Evolutionary conservation across 768 basidiomycete species (phyloP).

Genomic region (Trametes cingulata): DNA sequence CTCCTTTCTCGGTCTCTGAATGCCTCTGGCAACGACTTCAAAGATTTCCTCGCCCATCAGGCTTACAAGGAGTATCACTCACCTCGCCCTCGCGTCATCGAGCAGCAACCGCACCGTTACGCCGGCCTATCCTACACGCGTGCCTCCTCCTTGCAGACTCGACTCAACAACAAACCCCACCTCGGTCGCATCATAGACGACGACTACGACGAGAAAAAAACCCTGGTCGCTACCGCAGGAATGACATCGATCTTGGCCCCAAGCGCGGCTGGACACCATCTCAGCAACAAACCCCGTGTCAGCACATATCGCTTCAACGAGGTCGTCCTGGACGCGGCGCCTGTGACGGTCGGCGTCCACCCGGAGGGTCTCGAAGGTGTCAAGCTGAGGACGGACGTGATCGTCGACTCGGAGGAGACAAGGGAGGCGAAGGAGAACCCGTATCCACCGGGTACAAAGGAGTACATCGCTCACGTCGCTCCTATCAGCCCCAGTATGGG

Average conservation of each 20-base stretch:
- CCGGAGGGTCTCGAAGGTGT: constrained; percentile 43
- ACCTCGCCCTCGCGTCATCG: constrained; percentile 43
- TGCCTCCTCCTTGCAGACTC: constrained; percentile 53
- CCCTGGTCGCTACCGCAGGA: constrained; percentile 46
- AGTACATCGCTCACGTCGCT: constrained; percentile 40
- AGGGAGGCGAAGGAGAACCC: constrained; percentile 40
- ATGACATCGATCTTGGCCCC: constrained; percentile 34
- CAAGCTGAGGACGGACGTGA: constrained; percentile 35
- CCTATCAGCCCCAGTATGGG: background rate
- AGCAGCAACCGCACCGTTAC: constrained; percentile 62
- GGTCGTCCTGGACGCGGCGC: constrained; percentile 36
- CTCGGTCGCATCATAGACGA: constrained; percentile 54
- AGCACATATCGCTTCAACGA: constrained; percentile 34
- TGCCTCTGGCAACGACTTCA: constrained; percentile 16
- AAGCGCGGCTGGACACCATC: constrained; percentile 10
- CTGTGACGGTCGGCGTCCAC: constrained; percentile 45
- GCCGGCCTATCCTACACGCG: constrained; percentile 65
- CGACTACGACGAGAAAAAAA: background rate
- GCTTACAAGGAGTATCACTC: constrained; percentile 27
- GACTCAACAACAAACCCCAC: constrained; percentile 50
- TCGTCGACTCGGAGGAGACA: constrained; percentile 32
- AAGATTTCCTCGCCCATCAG: constrained; percentile 42
- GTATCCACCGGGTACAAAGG: constrained; percentile 47
- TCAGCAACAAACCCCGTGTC: constrained; percentile 29
- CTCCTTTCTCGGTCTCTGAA: constrained; percentile 8